phyloP scores from a whole-genome alignment of 2,329 filamentous ascomycete species.

The Penicillium sp. region DNA sequence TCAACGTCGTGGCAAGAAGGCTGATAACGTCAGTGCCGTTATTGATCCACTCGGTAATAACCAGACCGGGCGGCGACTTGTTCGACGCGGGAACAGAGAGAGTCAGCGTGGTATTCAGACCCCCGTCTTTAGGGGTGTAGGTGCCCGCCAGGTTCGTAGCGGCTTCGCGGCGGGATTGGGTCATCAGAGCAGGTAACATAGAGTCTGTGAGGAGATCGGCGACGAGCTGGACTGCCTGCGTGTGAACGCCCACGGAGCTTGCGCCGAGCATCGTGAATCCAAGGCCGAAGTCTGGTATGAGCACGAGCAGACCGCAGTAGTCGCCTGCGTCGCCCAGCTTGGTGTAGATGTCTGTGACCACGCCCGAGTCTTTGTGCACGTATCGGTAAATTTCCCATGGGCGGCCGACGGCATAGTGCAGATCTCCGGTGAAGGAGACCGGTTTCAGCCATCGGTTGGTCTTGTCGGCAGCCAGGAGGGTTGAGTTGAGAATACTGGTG shows the following conservation, averaged over 20 bases:
- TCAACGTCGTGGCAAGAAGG: background rate
- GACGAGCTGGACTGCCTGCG: slow-evolving; percentile 14
- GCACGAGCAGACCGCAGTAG: slow-evolving; percentile 40
- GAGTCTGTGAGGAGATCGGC: slow-evolving; percentile 28
- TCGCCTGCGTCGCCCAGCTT: slow-evolving; percentile 44
- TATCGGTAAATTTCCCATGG: slow-evolving; percentile 47
- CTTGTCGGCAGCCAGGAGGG: slow-evolving; percentile 33
- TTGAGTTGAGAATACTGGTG: slow-evolving; percentile 33
- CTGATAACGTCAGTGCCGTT: slow-evolving; percentile 32
- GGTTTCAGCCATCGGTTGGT: slow-evolving; percentile 46
- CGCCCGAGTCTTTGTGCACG: slow-evolving; percentile 20
- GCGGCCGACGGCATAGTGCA: slow-evolving; percentile 39
- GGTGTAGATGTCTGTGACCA: slow-evolving; percentile 36
- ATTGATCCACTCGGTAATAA: slow-evolving; percentile 29
- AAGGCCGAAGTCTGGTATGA: slow-evolving; percentile 46
- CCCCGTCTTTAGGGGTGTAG: slow-evolving; percentile 23
- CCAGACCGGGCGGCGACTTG: slow-evolving; percentile 4
- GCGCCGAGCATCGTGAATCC: slow-evolving; percentile 44
- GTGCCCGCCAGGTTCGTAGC: slow-evolving; percentile 26
- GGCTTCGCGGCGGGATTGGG: slow-evolving; percentile 31
- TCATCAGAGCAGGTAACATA: slow-evolving; percentile 33
- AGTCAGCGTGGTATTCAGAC: slow-evolving; percentile 29
- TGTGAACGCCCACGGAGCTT: slow-evolving; percentile 18
- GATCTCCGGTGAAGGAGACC: slow-evolving; percentile 39
- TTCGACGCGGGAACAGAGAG: slow-evolving; percentile 15